These are phyloP conservation scores for Sclerotinia glacialis DNA, from an alignment of 2,329 filamentous ascomycete species.

Conservation along the genomic window DNA sequence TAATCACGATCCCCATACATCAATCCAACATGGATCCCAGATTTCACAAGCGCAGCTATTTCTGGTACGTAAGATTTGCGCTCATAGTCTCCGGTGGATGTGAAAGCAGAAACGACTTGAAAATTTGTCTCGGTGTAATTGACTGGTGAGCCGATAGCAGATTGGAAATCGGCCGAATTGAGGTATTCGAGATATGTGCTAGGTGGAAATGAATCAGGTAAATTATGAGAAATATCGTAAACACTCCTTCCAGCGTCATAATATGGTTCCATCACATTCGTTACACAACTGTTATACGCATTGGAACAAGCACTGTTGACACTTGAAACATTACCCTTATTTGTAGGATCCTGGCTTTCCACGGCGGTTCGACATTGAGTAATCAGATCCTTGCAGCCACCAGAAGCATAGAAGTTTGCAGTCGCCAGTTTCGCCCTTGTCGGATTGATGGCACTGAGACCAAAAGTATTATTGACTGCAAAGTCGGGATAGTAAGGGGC, in stretches of 20 bases:
- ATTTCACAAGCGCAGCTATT: conserved; percentile 58
- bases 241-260: conserved; percentile 39
- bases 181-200: conserved; percentile 62
- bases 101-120: conserved; percentile 49
- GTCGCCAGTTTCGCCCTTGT: conserved; percentile 48
- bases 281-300: conserved; percentile 40
- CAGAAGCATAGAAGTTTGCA: conserved; percentile 46
- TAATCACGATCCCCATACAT: conserved; percentile 67
- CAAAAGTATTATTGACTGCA: conserved; percentile 64
- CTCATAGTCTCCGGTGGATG: conserved; percentile 57
- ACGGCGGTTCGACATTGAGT: conserved; percentile 49
- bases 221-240: conserved; percentile 40
- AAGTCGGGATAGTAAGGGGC: conserved; percentile 55
- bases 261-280: conserved; percentile 40
- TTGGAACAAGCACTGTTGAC: conserved; percentile 41
- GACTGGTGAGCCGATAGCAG: conserved; percentile 59
- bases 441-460: conserved; percentile 54
- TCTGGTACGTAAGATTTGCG: conserved; percentile 59
- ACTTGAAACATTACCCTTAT: conserved; percentile 41
- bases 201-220: conserved; percentile 60
- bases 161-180: conserved; percentile 58
- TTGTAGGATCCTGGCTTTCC: conserved; percentile 42
- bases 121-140: conserved; percentile 55
- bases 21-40: conserved; percentile 66
- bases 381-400: conserved; percentile 55